Percentiles rank a stretch among this genome's conserved stretches.
Evolutionary conservation across 2,329 filamentous ascomycete genomes (phyloP).

Genomic region (Penicillium sp.): DNA sequence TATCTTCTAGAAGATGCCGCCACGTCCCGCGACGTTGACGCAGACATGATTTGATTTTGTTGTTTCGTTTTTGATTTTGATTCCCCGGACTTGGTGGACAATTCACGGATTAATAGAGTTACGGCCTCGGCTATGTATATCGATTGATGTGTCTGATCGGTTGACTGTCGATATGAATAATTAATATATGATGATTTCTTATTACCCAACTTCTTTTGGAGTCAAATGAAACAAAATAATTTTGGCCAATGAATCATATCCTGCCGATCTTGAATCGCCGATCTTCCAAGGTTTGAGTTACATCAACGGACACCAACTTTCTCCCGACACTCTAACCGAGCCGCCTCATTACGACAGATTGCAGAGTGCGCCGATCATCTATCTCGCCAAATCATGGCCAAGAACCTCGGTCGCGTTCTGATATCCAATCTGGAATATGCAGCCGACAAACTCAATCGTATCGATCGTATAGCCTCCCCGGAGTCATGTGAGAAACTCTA

Average conservation of each 20-base stretch:
- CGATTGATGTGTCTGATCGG: neutral
- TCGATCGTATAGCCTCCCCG: neutral
- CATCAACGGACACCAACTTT: neutral
- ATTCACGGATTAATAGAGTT: constrained; percentile 6
- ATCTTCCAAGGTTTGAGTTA: neutral
- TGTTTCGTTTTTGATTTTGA: constrained; percentile 13
- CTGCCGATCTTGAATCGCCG: neutral
- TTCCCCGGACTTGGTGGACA: constrained; percentile 8
- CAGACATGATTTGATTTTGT: constrained; percentile 12
- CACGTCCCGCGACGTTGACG: constrained; percentile 10
- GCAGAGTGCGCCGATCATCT: neutral
- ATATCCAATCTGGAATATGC: neutral
- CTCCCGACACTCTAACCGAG: neutral
- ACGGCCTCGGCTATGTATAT: constrained; percentile 3
- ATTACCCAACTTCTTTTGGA: neutral
- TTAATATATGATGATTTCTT: neutral
- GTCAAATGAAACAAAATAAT: neutral
- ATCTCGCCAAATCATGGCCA: neutral
- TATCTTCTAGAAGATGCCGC: constrained; percentile 1
- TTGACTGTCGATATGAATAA: neutral
- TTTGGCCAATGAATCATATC: neutral
- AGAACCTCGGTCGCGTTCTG: neutral
- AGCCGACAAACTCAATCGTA: neutral
- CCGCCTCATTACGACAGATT: neutral
- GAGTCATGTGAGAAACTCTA: neutral